Conservation (phyloP, 1,139 yeast genomes). For the Scheffersomyces lignicola region DNA sequence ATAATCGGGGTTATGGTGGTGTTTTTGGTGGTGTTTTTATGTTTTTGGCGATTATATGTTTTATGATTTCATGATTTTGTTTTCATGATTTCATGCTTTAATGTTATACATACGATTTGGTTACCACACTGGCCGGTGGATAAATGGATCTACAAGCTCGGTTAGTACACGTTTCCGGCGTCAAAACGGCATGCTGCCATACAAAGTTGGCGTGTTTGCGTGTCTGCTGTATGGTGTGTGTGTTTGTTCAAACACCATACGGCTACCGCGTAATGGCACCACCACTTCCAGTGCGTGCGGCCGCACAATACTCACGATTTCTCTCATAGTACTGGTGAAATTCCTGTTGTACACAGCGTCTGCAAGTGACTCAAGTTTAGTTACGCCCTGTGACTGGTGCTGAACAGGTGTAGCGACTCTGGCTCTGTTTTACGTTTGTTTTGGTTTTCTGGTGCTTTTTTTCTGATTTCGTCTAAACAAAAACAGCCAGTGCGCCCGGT, state of each 20-base stretch:
- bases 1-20: too few relatives aligned
- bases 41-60: background rate
- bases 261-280: too few relatives aligned
- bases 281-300: too few relatives aligned
- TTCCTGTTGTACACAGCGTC: background rate
- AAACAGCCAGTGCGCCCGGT: too few relatives aligned
- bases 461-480: conserved; percentile 1
- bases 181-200: too few relatives aligned
- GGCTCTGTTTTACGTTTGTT: conserved; percentile 3
- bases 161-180: conserved; percentile 8
- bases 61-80: background rate
- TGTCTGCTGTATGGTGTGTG: background rate
- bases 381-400: too few relatives aligned
- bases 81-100: background rate
- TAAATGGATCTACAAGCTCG: conserved; percentile 71
- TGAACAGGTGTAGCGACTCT: too few relatives aligned
- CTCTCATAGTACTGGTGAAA: conserved; percentile 1
- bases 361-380: too few relatives aligned
- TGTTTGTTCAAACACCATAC: background rate
- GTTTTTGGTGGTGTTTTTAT: background rate
- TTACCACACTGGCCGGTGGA: conserved; percentile 99
- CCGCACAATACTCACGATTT: conserved; percentile 4
- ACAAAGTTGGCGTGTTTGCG: too few relatives aligned
- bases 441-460: conserved; percentile 1
- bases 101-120: conserved; percentile 70